Percentiles rank a stretch among this genome's conserved stretches.
phyloP scores from a whole-genome alignment of 768 basidiomycete species.

The Gelatoporia subvermispora region DNA sequence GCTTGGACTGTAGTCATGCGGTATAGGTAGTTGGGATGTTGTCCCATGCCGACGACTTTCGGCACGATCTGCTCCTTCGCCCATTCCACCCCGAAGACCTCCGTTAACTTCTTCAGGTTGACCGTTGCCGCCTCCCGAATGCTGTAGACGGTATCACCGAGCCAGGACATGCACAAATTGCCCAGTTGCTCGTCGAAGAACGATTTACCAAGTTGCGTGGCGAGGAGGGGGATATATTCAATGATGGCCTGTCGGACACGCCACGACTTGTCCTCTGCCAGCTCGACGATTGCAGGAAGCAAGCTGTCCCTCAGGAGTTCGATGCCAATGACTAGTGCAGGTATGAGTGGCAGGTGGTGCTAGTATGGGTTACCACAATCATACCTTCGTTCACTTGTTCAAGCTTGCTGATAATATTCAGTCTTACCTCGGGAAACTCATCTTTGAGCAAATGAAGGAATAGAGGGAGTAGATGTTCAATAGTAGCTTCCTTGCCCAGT shows the following conservation, averaged over 20 bases:
- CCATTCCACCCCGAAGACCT: slow-evolving; percentile 99
- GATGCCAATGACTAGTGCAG: slow-evolving; percentile 87
- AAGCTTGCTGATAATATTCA: slow-evolving; percentile 98
- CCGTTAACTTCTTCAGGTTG: slow-evolving; percentile 94
- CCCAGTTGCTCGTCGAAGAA: slow-evolving; percentile 98
- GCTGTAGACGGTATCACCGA: slow-evolving; percentile 96
- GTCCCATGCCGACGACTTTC: slow-evolving; percentile 95
- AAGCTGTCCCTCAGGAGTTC: slow-evolving; percentile 91
- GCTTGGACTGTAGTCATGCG: slow-evolving; percentile 99
- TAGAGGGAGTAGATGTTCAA: slow-evolving; percentile 92
- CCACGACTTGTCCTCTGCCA: slow-evolving; percentile 99
- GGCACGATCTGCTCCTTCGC: slow-evolving; percentile 90
- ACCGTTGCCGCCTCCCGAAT: slow-evolving; percentile 98
- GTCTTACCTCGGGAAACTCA: slow-evolving; percentile 95
- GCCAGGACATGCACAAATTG: slow-evolving; percentile 97
- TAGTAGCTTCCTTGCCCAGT: slow-evolving; percentile 87
- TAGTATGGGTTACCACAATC: not conserved
- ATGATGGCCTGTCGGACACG: slow-evolving; percentile 99
- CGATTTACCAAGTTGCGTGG: slow-evolving; percentile 92
- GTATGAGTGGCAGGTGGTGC: slow-evolving; percentile 6
- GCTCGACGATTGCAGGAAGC: slow-evolving; percentile 93
- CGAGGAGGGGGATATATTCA: slow-evolving; percentile 98
- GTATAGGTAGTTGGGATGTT: slow-evolving; percentile 94
- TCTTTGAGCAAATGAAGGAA: slow-evolving; percentile 97
- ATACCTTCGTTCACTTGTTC: slow-evolving; percentile 90